Percentiles rank a stretch among this genome's conserved stretches.
phyloP scores from a whole-genome alignment of 2,329 filamentous ascomycete genomes.

The Penicillium paneum region DNA sequence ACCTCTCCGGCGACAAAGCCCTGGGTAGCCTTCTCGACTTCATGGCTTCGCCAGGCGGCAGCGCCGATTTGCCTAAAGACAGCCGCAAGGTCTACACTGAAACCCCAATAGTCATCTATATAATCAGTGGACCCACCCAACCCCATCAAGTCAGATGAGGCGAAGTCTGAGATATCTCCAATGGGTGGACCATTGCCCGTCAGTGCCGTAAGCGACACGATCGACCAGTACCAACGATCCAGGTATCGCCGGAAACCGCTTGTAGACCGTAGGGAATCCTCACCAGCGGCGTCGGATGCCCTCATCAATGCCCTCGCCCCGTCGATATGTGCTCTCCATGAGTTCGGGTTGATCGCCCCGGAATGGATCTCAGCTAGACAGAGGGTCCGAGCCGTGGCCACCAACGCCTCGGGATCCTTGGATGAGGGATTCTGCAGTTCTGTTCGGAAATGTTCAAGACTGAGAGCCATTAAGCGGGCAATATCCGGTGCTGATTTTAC shows the following conservation, averaged over 20 bases:
- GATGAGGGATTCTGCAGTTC: conserved; percentile 37
- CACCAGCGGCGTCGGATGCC: conserved; percentile 19
- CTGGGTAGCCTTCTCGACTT: conserved; percentile 9
- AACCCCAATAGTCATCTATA: conserved; percentile 45
- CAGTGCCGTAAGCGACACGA: conserved; percentile 42
- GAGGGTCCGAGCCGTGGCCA: conserved; percentile 44
- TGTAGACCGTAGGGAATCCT: conserved; percentile 24
- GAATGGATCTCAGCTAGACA: conserved; percentile 45
- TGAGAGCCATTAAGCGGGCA: conserved; percentile 39
- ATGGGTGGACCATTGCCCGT: conserved; percentile 40
- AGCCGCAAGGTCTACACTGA: conserved; percentile 39
- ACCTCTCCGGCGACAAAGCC: conserved; percentile 20
- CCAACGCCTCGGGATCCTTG: conserved; percentile 34
- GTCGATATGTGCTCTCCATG: conserved; percentile 45
- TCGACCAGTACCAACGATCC: conserved; percentile 43
- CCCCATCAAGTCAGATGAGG: conserved; percentile 11
- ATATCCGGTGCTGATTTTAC: conserved; percentile 40
- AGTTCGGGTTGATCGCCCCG: conserved; percentile 39
- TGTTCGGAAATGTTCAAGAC: conserved; percentile 41
- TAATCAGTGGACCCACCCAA: conserved; percentile 30
- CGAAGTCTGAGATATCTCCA: conserved; percentile 24
- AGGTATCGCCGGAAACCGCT: conserved; percentile 38
- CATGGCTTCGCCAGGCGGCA: conserved; percentile 33
- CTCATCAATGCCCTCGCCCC: conserved; percentile 42
- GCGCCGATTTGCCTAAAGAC: conserved; percentile 42